A percentile compares a stretch with the other conserved stretches of the same genome.
These are phyloP conservation scores for Mrakia blollopis DNA, from an alignment of 768 basidiomycete species.

Conservation along the genomic window DNA sequence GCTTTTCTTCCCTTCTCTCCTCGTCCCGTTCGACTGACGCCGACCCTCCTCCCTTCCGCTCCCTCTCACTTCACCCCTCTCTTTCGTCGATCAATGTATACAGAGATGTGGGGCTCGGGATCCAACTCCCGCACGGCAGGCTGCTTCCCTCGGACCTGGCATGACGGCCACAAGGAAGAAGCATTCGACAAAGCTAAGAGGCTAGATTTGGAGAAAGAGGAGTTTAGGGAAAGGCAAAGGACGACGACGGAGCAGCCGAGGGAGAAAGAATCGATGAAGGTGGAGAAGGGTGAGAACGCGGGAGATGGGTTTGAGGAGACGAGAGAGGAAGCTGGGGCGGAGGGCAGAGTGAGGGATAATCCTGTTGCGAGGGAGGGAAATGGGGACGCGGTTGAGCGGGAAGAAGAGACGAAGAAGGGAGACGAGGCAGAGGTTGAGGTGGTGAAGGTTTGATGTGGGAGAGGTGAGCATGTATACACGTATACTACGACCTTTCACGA, in stretches of 20 bases:
- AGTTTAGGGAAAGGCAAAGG: neutral
- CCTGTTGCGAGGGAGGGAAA: neutral
- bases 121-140: neutral
- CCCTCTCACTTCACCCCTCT: neutral
- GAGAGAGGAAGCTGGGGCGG: neutral
- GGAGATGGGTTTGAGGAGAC: neutral
- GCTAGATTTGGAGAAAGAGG: neutral
- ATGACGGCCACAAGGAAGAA: neutral
- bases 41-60: neutral
- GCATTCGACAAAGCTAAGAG: neutral
- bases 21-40: neutral
- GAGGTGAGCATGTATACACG: no score
- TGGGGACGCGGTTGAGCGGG: neutral
- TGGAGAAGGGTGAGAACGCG: neutral
- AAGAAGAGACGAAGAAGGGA: neutral
- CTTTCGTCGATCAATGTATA: neutral
- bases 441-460: no score
- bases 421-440: neutral
- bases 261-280: neutral
- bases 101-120: neutral
- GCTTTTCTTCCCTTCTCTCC: neutral
- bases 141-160: neutral
- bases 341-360: neutral
- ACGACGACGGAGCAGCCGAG: neutral
- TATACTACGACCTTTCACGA: no score